Evolutionary conservation across 257 asterid genomes (phyloP), one percentile per base, ranked within the genome.

Genomic region (Penstemon barbatus): DNA sequence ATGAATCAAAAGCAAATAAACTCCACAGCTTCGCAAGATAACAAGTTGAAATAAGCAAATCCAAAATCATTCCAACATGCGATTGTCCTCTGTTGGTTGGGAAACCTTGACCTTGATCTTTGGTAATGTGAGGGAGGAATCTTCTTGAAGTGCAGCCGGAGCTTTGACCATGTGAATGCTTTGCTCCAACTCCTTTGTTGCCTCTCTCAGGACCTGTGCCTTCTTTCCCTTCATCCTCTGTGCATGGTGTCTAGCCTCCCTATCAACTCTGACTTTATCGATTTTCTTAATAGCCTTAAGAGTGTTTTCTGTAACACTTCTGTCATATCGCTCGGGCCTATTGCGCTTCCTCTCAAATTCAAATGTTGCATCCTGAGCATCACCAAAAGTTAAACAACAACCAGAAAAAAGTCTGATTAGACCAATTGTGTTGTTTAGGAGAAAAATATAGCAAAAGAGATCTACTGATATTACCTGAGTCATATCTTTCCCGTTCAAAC

Each of bases 281-380:
- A 92, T 87, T 72, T 78, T 89, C 95, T 87, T 84, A 41, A 92
- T 92, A 76, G 96, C 95, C 75, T 73, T 87, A 69, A 92, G 81
- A n/a, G 92, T 83, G 74, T 86, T 63, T 79, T 80, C 95, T 1
- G 85, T 76, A n/a, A 89, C 75, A 63, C 83, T 92, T 79, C 94
- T 87, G 76, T 92, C 98, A 19, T 89, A 87, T 76, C 96, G 81
- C 83, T 87, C 91, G 0, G 97, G 96, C 79, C 98, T 83, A 57
- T 92, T 89, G 41, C 96, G 68, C 74, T 89, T 92, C 74, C 95
- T 89, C 91, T 89, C 97, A 53, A 92, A 86, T 77, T 92, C 97
- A 69, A 93, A 90, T 42, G 96, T 93, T 18, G 94, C 68, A 76
- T 93, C 98, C 97, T 93, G 48, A 25, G 33, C 33, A 15, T 15